These are phyloP conservation scores for Bifiguratus adelaidae DNA, from an alignment of 192 early-diverging fungal genomes.

Conservation along the genomic window DNA sequence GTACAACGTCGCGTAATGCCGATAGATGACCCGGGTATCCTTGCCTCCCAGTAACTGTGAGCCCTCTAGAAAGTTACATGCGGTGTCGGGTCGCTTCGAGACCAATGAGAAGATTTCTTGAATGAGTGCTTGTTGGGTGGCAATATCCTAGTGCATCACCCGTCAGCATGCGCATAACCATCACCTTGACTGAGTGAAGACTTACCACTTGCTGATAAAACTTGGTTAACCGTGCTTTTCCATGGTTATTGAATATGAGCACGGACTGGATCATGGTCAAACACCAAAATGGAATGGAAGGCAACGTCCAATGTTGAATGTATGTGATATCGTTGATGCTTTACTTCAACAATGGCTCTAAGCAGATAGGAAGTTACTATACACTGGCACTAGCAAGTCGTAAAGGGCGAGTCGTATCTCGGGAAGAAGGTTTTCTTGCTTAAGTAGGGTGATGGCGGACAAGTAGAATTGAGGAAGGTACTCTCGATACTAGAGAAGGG, in stretches of 20 bases:
- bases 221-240: slow-evolving; percentile 87
- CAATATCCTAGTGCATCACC: slow-evolving; percentile 48
- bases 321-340: too few relatives aligned
- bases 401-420: slow-evolving; percentile 44
- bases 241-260: slow-evolving; percentile 98
- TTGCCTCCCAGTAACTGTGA: slow-evolving; percentile 68
- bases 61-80: slow-evolving; percentile 89
- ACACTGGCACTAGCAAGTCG: slow-evolving; percentile 30
- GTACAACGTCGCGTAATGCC: slow-evolving; percentile 95
- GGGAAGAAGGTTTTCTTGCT: slow-evolving; percentile 45
- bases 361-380: too few relatives aligned
- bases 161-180: background rate
- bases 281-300: too few relatives aligned
- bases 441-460: slow-evolving; percentile 48
- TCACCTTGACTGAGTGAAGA: background rate
- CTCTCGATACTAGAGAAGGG: slow-evolving; percentile 31
- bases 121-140: slow-evolving; percentile 74
- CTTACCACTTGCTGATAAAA: slow-evolving; percentile 88
- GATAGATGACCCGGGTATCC: slow-evolving; percentile 88
- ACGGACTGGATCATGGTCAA: slow-evolving; percentile 85
- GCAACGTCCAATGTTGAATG: too few relatives aligned
- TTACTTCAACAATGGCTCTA: too few relatives aligned
- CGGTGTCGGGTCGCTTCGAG: slow-evolving; percentile 72
- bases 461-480: slow-evolving; percentile 53
- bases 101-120: slow-evolving; percentile 85